Evolutionary conservation across 352 stramenopile genomes (phyloP).

Genomic region (Elongisporangium undulatum): DNA sequence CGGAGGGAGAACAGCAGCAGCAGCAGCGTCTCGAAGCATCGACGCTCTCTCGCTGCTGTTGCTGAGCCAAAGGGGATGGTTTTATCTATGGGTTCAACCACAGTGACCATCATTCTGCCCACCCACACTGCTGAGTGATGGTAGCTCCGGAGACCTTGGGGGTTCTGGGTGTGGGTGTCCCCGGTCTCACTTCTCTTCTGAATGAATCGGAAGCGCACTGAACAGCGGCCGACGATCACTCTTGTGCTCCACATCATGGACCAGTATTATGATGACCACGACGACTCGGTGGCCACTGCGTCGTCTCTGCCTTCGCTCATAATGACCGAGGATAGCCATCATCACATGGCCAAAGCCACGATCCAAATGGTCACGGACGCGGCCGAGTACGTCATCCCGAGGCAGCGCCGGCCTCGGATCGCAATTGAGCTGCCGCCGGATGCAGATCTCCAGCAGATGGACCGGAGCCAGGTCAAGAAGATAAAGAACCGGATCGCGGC

Average conservation of each 20-base stretch:
- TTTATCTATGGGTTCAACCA: neutral
- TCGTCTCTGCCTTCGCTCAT: neutral
- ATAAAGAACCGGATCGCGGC: slow-evolving; percentile 71
- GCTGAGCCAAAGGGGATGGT: neutral
- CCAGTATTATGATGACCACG: neutral
- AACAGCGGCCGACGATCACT: neutral
- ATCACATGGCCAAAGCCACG: neutral
- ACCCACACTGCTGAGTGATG: neutral
- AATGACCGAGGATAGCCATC: neutral
- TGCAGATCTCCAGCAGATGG: slow-evolving; percentile 32
- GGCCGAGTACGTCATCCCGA: neutral
- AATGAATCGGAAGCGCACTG: neutral
- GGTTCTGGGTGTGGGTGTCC: neutral
- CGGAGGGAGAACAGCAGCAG: neutral
- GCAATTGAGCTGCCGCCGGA: slow-evolving; percentile 31
- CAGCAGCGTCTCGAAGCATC: neutral
- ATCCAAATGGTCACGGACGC: neutral
- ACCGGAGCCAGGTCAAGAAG: slow-evolving; percentile 51
- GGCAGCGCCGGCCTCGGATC: slow-evolving; percentile 3
- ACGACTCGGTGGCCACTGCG: neutral
- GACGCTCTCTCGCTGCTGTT: neutral
- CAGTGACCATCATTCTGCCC: neutral
- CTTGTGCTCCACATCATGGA: neutral
- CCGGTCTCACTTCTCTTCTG: neutral
- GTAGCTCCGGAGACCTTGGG: neutral